phyloP scores from a whole-genome alignment of 768 basidiomycete species.

The Leccinellum luteum region DNA sequence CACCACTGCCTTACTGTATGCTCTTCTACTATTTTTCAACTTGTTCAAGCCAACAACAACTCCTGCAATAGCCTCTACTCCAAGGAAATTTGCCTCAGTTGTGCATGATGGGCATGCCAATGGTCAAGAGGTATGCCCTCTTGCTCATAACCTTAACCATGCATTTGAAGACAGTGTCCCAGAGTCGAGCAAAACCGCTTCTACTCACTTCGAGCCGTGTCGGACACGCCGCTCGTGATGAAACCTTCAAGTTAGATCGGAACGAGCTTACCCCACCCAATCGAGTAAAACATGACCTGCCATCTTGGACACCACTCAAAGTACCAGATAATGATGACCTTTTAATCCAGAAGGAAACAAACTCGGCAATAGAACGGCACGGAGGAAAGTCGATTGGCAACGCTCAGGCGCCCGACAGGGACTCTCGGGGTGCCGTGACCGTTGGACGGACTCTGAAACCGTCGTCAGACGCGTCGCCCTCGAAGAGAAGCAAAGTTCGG shows the following conservation, averaged over 20 bases:
- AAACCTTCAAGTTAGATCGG: neutral
- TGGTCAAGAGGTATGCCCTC: conserved; percentile 11
- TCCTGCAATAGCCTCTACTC: conserved; percentile 10
- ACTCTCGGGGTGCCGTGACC: neutral
- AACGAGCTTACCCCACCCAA: neutral
- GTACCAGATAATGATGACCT: conserved; percentile 8
- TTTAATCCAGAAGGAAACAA: neutral
- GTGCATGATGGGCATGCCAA: neutral
- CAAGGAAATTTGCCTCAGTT: conserved; percentile 12
- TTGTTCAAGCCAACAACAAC: neutral
- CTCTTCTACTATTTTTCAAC: neutral
- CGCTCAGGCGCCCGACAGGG: neutral
- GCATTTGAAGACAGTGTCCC: conserved; percentile 9
- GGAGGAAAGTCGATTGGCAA: neutral
- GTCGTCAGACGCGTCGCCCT: neutral
- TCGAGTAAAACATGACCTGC: conserved; percentile 15
- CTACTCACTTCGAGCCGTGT: neutral
- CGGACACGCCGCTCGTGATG: neutral
- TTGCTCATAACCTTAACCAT: conserved; percentile 3
- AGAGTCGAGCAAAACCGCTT: conserved; percentile 3
- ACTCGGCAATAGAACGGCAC: neutral
- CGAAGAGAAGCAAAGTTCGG: conserved; percentile 14
- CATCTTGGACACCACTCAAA: conserved; percentile 5
- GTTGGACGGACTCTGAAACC: neutral
- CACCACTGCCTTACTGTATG: conserved; percentile 13